Evolutionary conservation across 2,329 filamentous ascomycete species (phyloP).

Genomic region (Helicocarpus griseus): DNA sequence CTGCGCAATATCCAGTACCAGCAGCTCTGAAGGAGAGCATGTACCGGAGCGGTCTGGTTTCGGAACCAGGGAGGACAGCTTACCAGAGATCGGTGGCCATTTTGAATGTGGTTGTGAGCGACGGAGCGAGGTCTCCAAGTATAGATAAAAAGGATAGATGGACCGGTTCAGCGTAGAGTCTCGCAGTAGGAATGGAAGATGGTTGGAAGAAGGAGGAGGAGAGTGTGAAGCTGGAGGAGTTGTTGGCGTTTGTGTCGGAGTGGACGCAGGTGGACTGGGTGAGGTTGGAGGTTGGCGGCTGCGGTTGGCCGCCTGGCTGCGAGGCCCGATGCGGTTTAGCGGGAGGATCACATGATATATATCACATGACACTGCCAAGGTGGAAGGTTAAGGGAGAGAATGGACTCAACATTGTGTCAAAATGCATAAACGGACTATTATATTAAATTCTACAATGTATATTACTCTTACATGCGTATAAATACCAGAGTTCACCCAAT

Average conservation of each 20-base stretch:
- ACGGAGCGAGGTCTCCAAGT: slow-evolving; percentile 8
- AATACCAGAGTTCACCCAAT: background rate
- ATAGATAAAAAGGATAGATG: slow-evolving; percentile 3
- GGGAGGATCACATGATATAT: background rate
- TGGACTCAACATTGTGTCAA: too few relatives aligned
- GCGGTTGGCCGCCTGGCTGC: background rate
- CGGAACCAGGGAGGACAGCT: slow-evolving; percentile 37
- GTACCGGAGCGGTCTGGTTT: background rate
- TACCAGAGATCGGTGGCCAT: slow-evolving; percentile 80
- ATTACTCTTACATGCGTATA: background rate
- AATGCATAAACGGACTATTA: too few relatives aligned
- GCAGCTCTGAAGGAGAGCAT: background rate
- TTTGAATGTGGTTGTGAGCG: background rate
- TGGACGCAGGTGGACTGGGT: too few relatives aligned
- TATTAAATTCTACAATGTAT: background rate
- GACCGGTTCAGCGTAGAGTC: background rate
- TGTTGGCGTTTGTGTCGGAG: background rate
- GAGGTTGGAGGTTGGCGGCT: background rate
- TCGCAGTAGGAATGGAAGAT: background rate
- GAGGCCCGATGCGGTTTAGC: background rate
- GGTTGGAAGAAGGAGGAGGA: background rate
- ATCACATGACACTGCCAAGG: background rate
- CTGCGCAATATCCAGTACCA: background rate
- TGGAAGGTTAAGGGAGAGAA: too few relatives aligned
- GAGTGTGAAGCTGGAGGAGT: background rate